Base-by-base conservation (phyloP, 768 basidiomycete species). In the Phylloporus sp. region DNA sequence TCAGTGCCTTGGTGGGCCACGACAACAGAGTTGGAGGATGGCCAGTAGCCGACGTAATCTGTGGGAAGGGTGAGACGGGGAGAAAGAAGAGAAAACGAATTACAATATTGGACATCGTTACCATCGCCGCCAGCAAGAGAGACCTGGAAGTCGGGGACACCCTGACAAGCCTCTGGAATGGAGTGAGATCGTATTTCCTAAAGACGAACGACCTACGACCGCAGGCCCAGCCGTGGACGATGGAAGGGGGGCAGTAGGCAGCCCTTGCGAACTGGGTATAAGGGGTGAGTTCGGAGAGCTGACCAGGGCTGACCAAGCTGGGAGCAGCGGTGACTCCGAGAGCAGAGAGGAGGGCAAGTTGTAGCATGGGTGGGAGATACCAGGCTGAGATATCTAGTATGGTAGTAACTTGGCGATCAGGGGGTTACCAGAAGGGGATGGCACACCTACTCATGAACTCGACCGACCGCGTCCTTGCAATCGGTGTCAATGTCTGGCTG, bases 1-100 rank as follows among this genome's bases (percentile, higher is more conserved):
- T 83, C 77, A 6, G 81, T 82, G 14, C 81, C 81, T 56, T 83
- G 69, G 52, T 82, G 81, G 1, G 75, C 75, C 8, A 82, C 78
- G n/a, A 83, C 71, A 29, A 82, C 70, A 3, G 78, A 68, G 45
- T 73, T 68, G 48, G 74, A 62, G 7, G 65, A 50, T 1, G 75
- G 73, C 69, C 77, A 80, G 53, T 75, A 80, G 7, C 81, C 81
- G 17, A 81, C 78, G 53, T 72, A 81, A 53, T 66, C 79, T 81
- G 35, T n/a, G 15, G 27, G 17, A 37, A 24, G 35, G 14, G 17
- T 11, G 17, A 27, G 9, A 14, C 22, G 21, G 18, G n/a, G 5
- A 18, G 22, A 8, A 23, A 39, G 17, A 35, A 20, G 23, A 21
- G 20, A 28, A 24, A 31, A 18, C 6, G 0, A 36, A 11, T 47